Base-by-base conservation (phyloP, 225 moss, liverwort and hornwort species). In the Polytrichum formosum region DNA sequence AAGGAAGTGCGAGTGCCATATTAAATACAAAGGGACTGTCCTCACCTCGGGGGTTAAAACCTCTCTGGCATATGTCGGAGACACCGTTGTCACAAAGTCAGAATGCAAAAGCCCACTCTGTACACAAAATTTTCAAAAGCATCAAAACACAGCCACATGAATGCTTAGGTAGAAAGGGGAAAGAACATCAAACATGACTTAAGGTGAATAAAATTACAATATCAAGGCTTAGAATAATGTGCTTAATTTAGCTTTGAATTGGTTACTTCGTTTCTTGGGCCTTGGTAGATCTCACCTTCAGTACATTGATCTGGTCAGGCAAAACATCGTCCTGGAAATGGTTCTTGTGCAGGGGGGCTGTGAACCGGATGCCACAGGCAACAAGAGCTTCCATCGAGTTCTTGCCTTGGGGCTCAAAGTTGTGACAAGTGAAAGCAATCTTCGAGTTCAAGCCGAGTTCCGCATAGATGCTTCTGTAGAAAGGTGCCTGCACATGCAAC, bases 351-450 rank as follows among this genome's bases (percentile, higher is more conserved):
- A 88, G 53, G 56, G 86, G 83, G 22, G 80, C 80, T 28, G 76
- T 83, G 27, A 88, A 88, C 69, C 87, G 81, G 21, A 96, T 82
- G 29, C 93, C 91, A 60, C 91, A 91, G 6, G 88, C 76, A 53
- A 82, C 77, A 20, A 96, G 75, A 3, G 80, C 82, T 65, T 78
- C 77, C 65, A 93, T 81, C 0, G 77, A 77, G 61, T 72, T 83
- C 56, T 83, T 76, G n/a, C 95, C 95, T 80, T 96, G 95, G 22
- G 91, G 90, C 77, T 93, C 91, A 75, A 96, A 91, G 74, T 96
- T 96, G 74, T 93, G 95, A 66, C 95, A 96, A 17, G 95, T 96
- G 54, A 96, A 91, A 29, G 95, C 93, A 65, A 96, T 70, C 70
- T 84, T 81, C 27, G 93, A 83, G 75, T 79, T 87, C 71, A 86